Base-by-base conservation (phyloP, 2,329 filamentous ascomycete genomes). In the Colletotrichum musae region DNA sequence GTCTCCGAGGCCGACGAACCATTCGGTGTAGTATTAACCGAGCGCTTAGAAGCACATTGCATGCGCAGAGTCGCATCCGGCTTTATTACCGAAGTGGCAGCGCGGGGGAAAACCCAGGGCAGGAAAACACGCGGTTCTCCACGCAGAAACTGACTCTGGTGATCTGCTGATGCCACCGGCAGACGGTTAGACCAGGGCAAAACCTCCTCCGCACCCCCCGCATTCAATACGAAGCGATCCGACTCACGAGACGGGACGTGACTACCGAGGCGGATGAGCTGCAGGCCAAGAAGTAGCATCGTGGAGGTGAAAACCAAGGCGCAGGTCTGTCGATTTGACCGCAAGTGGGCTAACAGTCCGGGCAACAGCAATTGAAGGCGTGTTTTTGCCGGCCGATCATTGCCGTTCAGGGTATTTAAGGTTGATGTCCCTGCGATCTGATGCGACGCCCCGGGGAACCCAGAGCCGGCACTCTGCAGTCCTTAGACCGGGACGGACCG, bases 21-120 rank as follows among this genome's bases (percentile, higher is more conserved):
- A 43, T 28, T 60, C 58, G 58, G 58, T 10, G 36, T 28, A 60
- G 58, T 36, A 52, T 5, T 15, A 60, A 18, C 58, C 58, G 58
- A 60, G 58, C 47, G 47, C 58, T 60, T 60, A 43, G 3, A 43
- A 28, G 2, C 4, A n/a, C 1, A 2, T 21, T 52, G 18, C 48
- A 52, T 50, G 57, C 43, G 26, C 18, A 36, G 47, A 60, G 58
- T 52, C 1, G 21, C 47, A 52, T 52, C 51, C 48, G 36, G 58
- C 57, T 26, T 16, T 51, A 13, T 28, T 52, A 16, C 32, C 58
- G 16, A 43, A 41, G 16, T 43, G 13, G 15, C 32, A 60, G 15
- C 58, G 58, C 32, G 58, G 57, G 45, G 45, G 13, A 15, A 59
- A 51, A 7, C 24, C 45, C 41, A 43, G 48, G 57, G 47, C 16